These are phyloP conservation scores for Xylaria venustula DNA, from an alignment of 495 filamentous ascomycete genomes.

Conservation along the genomic window DNA sequence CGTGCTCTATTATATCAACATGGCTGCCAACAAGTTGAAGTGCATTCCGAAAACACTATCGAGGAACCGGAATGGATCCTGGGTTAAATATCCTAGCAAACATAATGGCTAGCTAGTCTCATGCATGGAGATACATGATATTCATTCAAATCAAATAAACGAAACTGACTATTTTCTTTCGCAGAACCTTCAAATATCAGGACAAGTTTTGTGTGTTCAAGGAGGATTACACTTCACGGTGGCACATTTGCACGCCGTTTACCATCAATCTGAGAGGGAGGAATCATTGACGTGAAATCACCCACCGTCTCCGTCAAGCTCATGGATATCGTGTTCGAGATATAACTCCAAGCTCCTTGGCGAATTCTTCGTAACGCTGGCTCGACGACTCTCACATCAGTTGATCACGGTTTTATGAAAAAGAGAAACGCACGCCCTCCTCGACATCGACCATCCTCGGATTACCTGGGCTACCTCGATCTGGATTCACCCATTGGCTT, in stretches of 20 bases:
- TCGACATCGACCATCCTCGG: neutral
- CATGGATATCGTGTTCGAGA: neutral
- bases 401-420: neutral
- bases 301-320: neutral
- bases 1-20: neutral
- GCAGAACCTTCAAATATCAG: neutral
- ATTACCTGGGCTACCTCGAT: neutral
- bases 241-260: neutral
- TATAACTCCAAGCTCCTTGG: neutral
- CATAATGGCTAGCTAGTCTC: neutral
- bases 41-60: neutral
- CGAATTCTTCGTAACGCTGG: slow-evolving; percentile 7
- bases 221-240: neutral
- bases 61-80: neutral
- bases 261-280: neutral
- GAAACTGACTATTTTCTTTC: neutral
- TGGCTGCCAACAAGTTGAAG: neutral
- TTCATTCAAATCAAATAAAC: neutral
- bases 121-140: neutral
- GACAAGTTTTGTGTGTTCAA: neutral
- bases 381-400: neutral
- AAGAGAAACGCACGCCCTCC: neutral
- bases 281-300: neutral
- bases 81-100: neutral
- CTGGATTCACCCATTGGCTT: neutral